Evolutionary conservation across 1,284 basidiomycete genomes (phyloP).

Genomic region (Neolentinus lepideus): DNA sequence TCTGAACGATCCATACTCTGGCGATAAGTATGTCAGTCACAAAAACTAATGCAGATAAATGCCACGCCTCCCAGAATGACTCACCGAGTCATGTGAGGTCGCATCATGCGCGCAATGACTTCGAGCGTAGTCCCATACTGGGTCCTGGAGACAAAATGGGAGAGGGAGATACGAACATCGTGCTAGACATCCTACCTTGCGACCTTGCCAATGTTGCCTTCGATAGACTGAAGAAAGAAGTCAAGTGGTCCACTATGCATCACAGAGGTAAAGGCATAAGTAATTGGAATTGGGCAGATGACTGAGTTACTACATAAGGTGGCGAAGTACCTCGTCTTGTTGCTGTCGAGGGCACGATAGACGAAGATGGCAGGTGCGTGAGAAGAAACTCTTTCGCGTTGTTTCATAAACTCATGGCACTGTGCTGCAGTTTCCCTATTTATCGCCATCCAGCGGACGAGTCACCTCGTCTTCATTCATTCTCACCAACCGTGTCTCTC

Average conservation of each 20-base stretch:
- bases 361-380: slow-evolving; percentile 53
- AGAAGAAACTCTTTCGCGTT: slow-evolving; percentile 3
- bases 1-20: too few species aligned
- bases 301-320: slow-evolving; percentile 29
- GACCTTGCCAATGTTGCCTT: slow-evolving; percentile 50
- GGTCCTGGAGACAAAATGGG: slow-evolving; percentile 39
- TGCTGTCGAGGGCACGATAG: slow-evolving; percentile 60
- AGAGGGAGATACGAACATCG: slow-evolving; percentile 56
- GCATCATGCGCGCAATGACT: not conserved
- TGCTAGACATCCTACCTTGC: slow-evolving; percentile 44
- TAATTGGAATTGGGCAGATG: slow-evolving; percentile 2
- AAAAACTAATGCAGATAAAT: too few species aligned
- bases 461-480: slow-evolving; percentile 55
- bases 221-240: slow-evolving; percentile 49
- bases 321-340: slow-evolving; percentile 72
- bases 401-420: slow-evolving; percentile 1
- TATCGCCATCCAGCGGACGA: slow-evolving; percentile 75
- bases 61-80: too few species aligned
- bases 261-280: slow-evolving; percentile 47
- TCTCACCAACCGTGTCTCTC: slow-evolving; percentile 55
- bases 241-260: slow-evolving; percentile 63
- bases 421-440: slow-evolving; percentile 49
- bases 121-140: slow-evolving; percentile 12
- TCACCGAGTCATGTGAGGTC: not conserved
- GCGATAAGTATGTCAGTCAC: too few species aligned